Evolutionary conservation across 164 flowering plant species (phyloP).

Genomic region (Euptelea pleiosperma): DNA sequence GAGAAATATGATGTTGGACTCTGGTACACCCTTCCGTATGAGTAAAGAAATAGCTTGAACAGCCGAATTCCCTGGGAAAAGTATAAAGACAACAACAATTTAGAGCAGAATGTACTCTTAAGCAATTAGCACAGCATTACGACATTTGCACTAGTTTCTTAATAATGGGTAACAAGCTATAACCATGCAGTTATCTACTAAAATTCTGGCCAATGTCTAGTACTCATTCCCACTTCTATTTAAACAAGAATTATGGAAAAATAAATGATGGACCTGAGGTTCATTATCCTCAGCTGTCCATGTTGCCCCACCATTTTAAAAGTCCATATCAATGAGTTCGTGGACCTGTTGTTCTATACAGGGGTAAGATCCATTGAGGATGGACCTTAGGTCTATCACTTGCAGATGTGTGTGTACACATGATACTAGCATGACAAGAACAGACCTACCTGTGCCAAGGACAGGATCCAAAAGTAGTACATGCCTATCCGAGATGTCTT

Average conservation of each 20-base stretch:
- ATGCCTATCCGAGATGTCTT: constrained; percentile 90
- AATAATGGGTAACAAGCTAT: too few relatives aligned
- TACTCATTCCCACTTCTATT: too few relatives aligned
- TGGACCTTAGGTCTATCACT: background rate
- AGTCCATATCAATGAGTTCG: background rate
- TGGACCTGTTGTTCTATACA: too few relatives aligned
- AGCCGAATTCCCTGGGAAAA: constrained; percentile 82
- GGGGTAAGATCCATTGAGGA: too few relatives aligned
- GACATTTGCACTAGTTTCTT: background rate
- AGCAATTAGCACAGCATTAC: background rate
- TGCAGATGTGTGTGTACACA: too few relatives aligned
- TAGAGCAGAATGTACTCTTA: background rate
- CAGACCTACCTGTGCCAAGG: constrained; percentile 76
- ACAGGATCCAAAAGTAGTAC: constrained; percentile 96
- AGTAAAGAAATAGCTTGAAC: constrained; percentile 88
- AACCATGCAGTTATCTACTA: too few relatives aligned
- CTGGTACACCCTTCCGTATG: constrained; percentile 87
- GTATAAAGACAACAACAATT: too few relatives aligned
- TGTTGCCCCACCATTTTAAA: too few relatives aligned
- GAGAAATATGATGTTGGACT: constrained; percentile 87
- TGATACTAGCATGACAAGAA: background rate
- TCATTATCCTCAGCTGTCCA: too few relatives aligned
- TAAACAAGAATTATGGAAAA: too few relatives aligned
- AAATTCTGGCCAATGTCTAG: too few relatives aligned
- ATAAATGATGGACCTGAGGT: too few relatives aligned